phyloP scores from a whole-genome alignment of 129 eudicot genomes.

The Daucus carota region DNA sequence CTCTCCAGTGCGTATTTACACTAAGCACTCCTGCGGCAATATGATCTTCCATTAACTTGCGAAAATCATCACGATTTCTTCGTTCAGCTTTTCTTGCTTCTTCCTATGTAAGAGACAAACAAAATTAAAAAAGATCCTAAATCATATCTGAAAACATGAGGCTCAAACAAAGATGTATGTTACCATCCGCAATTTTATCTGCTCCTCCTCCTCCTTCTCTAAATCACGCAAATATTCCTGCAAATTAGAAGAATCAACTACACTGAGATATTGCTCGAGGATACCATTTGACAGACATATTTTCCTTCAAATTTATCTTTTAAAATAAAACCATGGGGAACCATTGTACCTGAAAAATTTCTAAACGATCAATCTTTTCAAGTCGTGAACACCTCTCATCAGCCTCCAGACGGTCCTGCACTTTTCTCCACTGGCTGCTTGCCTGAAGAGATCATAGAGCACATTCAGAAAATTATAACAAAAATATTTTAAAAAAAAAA shows the following conservation, averaged over 20 bases:
- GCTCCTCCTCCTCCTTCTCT: conserved; percentile 92
- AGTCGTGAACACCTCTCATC: conserved; percentile 88
- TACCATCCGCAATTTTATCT: conserved; percentile 72
- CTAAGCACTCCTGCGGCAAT: conserved; percentile 58
- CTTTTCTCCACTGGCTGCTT: conserved; percentile 98
- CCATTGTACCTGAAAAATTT: conserved; percentile 70
- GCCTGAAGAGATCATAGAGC: conserved; percentile 40
- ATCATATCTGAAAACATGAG: background rate
- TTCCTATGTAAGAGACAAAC: conserved; percentile 39
- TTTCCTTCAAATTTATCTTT: background rate
- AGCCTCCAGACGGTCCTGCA: conserved; percentile 89
- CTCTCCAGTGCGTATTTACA: conserved; percentile 77
- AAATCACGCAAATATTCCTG: conserved; percentile 86
- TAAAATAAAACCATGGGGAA: background rate
- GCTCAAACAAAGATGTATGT: background rate
- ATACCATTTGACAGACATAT: background rate
- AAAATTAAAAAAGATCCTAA: conserved; percentile 18
- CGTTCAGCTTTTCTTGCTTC: conserved; percentile 80
- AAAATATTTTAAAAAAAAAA: background rate
- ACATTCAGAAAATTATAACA: conserved; percentile 1
- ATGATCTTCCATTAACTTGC: conserved; percentile 92
- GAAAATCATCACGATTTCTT: conserved; percentile 90
- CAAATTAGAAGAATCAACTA: conserved; percentile 16
- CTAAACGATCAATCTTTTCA: conserved; percentile 82
- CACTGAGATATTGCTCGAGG: background rate